Evolutionary conservation across 108 stramenopile genomes (phyloP).

Genomic region (Licmophora abbreviata): DNA sequence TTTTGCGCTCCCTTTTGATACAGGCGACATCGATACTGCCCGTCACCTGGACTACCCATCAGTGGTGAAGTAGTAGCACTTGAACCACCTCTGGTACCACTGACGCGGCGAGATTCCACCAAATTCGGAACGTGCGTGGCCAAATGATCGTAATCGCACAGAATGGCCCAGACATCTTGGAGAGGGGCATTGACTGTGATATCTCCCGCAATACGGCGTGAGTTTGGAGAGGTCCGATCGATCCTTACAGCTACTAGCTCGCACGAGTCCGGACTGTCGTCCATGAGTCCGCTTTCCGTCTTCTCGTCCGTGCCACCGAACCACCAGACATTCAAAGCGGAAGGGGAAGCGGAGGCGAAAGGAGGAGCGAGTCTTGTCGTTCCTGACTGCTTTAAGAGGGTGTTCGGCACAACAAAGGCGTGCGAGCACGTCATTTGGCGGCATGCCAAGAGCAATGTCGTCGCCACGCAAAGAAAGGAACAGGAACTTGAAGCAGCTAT

Average conservation of each 20-base stretch:
- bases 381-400: no score
- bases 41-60: constrained; percentile 39
- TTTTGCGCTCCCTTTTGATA: constrained; percentile 90
- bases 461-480: no score
- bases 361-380: background rate
- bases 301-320: no score
- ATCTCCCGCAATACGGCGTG: constrained; percentile 74
- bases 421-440: no score
- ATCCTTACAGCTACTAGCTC: constrained; percentile 71
- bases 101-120: constrained; percentile 55
- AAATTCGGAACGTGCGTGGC: constrained; percentile 85
- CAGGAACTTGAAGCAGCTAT: no score
- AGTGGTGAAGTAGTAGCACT: no score
- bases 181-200: constrained; percentile 55
- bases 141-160: constrained; percentile 87
- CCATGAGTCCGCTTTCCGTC: background rate
- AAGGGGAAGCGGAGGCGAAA: background rate
- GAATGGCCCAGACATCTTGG: constrained; percentile 72
- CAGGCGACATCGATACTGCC: constrained; percentile 43
- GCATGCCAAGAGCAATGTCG: no score
- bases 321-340: constrained; percentile 42
- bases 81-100: background rate
- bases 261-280: constrained; percentile 32
- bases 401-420: no score
- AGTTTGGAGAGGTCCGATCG: constrained; percentile 75